phyloP scores from a whole-genome alignment of 371 early-diverging fungal genomes.

The Nematocida displodere region DNA sequence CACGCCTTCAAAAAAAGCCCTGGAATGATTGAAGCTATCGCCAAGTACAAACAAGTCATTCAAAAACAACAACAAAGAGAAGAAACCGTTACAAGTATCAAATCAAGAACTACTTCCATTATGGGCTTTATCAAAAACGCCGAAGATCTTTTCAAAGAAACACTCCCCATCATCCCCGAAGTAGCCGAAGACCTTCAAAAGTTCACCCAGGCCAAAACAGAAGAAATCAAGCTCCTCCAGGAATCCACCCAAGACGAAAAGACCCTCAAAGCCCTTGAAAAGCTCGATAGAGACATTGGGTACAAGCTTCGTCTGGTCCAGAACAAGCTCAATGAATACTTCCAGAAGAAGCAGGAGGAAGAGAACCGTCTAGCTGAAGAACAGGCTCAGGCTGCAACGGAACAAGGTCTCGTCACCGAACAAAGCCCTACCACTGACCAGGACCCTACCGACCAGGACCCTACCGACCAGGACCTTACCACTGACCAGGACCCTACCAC shows the following conservation, averaged over 20 bases:
- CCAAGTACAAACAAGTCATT: background rate
- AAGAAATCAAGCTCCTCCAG: background rate
- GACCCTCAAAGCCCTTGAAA: background rate
- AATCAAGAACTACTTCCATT: background rate
- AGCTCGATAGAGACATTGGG: background rate
- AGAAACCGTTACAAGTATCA: background rate
- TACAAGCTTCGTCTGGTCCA: background rate
- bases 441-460: too few species aligned
- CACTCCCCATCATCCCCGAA: background rate
- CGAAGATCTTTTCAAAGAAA: background rate
- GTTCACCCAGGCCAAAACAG: background rate
- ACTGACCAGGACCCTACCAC: too few species aligned
- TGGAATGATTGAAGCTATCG: background rate
- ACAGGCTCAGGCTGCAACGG: background rate
- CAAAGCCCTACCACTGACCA: too few species aligned
- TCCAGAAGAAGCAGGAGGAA: conserved; percentile 1
- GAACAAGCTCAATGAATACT: conserved; percentile 17
- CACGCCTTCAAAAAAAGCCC: background rate
- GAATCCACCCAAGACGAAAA: background rate
- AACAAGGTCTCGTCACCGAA: too few species aligned
- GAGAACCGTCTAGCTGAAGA: background rate
- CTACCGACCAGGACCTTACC: too few species aligned
- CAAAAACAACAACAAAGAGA: background rate
- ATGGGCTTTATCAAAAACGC: background rate
- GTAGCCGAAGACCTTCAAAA: background rate